These are phyloP conservation scores for Tulasnella sp. DNA, from an alignment of 768 basidiomycete genomes.

Conservation along the genomic window DNA sequence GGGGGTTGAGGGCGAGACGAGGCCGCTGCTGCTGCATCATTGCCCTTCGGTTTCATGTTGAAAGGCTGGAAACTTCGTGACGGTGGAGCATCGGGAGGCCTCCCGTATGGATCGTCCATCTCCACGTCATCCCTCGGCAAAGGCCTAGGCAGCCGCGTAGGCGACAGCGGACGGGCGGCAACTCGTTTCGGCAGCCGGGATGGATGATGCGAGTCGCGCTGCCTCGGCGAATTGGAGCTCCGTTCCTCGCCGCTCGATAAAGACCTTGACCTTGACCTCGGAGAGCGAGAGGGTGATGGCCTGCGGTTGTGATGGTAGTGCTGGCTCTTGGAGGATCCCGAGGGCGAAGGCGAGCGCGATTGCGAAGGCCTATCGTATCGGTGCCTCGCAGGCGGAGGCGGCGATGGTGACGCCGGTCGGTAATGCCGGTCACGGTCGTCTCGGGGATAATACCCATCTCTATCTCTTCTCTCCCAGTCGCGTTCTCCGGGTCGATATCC, in stretches of 20 bases:
- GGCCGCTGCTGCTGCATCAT: background rate
- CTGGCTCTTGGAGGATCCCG: too few relatives aligned
- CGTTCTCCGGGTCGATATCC: conserved; percentile 9
- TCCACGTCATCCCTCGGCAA: conserved; percentile 31
- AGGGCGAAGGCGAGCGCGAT: background rate
- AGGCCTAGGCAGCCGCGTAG: conserved; percentile 39
- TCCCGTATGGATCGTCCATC: background rate
- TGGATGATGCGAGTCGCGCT: conserved; percentile 37
- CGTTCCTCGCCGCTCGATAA: background rate
- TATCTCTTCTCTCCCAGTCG: background rate
- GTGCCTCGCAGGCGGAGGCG: background rate
- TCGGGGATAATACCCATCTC: background rate
- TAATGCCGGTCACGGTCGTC: conserved; percentile 24
- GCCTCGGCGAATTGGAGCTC: conserved; percentile 27
- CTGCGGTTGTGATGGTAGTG: too few relatives aligned
- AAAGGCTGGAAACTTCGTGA: conserved; percentile 22
- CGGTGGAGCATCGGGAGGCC: background rate
- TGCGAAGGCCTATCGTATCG: conserved; percentile 6
- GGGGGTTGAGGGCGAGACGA: background rate
- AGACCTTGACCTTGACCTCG: too few relatives aligned
- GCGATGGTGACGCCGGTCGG: conserved; percentile 16
- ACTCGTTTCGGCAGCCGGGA: conserved; percentile 38
- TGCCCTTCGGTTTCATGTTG: conserved; percentile 14
- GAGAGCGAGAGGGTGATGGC: too few relatives aligned
- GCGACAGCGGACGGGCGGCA: conserved; percentile 31